Base-by-base conservation (phyloP, 768 basidiomycete genomes). In the Saitozyma sp. region DNA sequence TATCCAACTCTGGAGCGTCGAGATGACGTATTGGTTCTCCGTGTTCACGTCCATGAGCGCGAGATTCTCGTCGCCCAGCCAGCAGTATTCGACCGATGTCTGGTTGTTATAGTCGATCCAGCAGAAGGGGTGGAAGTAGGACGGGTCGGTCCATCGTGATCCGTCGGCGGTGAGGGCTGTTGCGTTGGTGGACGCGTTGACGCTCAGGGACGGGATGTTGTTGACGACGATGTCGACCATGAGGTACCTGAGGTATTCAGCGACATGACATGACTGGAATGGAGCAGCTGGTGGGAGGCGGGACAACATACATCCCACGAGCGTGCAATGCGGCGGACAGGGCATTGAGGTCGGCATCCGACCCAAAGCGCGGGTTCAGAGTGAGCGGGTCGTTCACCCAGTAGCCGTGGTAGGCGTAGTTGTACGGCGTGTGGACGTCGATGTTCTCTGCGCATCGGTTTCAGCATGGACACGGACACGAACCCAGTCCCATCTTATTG, bases 181-280 rank as follows among this genome's bases (percentile, higher is more conserved):
- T 7, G 68, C 29, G 29, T 64, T 64, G 6, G 54, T 20, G 11
- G 71, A 49, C 17, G 69, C 85, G 7, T 85, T 84, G n/a, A 55
- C 54, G 16, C 49, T 61, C 1, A 88, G 49, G 11, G 66, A 79
- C 84, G 91, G 91, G 49, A 93, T 88, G 76, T 91, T 88, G 79
- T 93, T 92, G 41, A 89, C 86, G 19, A 92, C 89, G 40, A 89
- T 79, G 69, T 92, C 91, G 59, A 91, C 87, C 90, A 92, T 92
- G 66, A 92, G 80, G 75, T 86, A 71, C 59, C 59, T 60, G 7
- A 8, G 9, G 6, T 7, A 49, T 29, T 60, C 51, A 60, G 59
- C 51, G 17, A 43, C 17, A 10, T 19, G 13, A 11, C 45, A 29
- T 8, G 29, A 40, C 52, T 46, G 38, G 8, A n/a, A 60, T 1